These are phyloP conservation scores for Flaveria robusta DNA, from an alignment of 129 eudicot species.

Conservation along the genomic window DNA sequence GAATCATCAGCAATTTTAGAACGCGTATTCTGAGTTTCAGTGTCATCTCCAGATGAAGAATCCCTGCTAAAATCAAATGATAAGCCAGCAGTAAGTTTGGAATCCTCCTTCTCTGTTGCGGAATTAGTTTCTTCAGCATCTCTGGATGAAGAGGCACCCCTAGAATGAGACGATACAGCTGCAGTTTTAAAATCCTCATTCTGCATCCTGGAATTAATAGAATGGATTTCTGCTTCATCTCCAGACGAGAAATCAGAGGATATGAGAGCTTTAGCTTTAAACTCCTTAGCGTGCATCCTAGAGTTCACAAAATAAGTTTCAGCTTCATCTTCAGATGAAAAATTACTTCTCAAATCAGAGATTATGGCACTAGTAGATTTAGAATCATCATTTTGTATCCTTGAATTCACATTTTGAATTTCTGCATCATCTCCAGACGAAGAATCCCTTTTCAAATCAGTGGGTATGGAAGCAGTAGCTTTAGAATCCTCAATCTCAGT, in stretches of 20 bases:
- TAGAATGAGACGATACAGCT: background rate
- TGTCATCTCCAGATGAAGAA: conserved; percentile 22
- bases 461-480: conserved; percentile 15
- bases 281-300: conserved; percentile 6
- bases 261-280: background rate
- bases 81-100: background rate
- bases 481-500: conserved; percentile 31
- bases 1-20: conserved; percentile 9
- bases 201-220: background rate
- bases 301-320: background rate
- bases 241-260: background rate
- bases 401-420: background rate
- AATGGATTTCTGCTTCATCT: background rate
- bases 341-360: background rate
- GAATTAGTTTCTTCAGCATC: too few species aligned
- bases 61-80: background rate
- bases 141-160: background rate
- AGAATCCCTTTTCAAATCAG: conserved; percentile 8
- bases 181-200: conserved; percentile 10
- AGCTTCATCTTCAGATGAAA: conserved; percentile 22
- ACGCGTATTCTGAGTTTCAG: background rate
- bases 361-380: background rate
- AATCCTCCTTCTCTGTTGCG: background rate
- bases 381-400: background rate
- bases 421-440: conserved; percentile 13